Conservation (phyloP, 352 stramenopile species). For the Phytopythium ostracodes region DNA sequence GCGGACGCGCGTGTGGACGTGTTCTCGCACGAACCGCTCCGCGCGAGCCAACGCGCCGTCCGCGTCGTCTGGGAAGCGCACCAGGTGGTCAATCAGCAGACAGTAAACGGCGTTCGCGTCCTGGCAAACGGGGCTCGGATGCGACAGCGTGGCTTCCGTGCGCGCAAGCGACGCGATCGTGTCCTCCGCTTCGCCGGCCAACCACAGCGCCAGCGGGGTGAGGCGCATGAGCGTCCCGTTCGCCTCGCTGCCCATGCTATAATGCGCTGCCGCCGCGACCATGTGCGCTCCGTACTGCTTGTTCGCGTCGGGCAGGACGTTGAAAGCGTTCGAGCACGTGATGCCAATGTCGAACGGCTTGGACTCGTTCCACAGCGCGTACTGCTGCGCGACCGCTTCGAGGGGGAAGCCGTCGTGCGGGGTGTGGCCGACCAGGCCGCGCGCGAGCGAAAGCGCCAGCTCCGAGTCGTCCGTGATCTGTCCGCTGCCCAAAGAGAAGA, state of each 20-base stretch:
- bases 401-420: constrained; percentile 29
- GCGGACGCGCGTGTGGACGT: constrained; percentile 23
- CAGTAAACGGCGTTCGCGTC: constrained; percentile 63
- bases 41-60: constrained; percentile 28
- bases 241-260: constrained; percentile 31
- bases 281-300: constrained; percentile 21
- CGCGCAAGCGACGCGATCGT: constrained; percentile 26
- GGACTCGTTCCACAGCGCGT: constrained; percentile 29
- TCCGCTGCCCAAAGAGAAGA: constrained; percentile 30
- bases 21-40: constrained; percentile 28
- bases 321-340: constrained; percentile 42
- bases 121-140: constrained; percentile 47
- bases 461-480: constrained; percentile 70
- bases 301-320: constrained; percentile 11
- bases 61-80: constrained; percentile 30
- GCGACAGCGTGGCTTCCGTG: constrained; percentile 40
- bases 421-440: constrained; percentile 17
- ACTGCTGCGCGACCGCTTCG: constrained; percentile 34
- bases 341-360: constrained; percentile 50
- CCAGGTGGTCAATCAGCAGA: constrained; percentile 38
- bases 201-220: constrained; percentile 41
- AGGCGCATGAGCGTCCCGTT: constrained; percentile 60
- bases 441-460: constrained; percentile 41
- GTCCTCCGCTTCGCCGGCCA: constrained; percentile 15
- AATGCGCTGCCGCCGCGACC: constrained; percentile 17